Percentiles rank a stretch among this genome's conserved stretches.
These are phyloP conservation scores for Aureobasidium sp. DNA, from an alignment of 2,329 filamentous ascomycete genomes.

Conservation along the genomic window DNA sequence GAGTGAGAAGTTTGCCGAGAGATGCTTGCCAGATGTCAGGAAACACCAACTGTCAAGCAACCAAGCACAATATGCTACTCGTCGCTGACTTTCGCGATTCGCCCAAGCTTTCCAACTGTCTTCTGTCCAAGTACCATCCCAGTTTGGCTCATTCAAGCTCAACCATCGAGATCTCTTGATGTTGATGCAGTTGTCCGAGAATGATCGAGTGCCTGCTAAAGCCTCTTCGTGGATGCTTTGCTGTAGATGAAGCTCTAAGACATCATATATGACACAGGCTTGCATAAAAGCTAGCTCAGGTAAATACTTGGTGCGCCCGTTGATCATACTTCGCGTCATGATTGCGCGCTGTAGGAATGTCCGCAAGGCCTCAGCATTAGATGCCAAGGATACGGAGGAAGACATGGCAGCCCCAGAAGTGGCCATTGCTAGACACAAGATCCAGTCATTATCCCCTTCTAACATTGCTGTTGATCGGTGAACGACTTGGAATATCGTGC, in stretches of 20 bases:
- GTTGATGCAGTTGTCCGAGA: slow-evolving; percentile 2
- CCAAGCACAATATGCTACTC: slow-evolving; percentile 18
- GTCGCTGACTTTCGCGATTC: slow-evolving; percentile 10
- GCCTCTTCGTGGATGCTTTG: not conserved
- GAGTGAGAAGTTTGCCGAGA: slow-evolving; percentile 13
- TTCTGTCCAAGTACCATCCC: slow-evolving; percentile 13
- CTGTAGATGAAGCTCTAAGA: slow-evolving; percentile 13
- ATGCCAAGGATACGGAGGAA: not conserved
- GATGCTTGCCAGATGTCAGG: not conserved
- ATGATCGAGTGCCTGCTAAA: slow-evolving; percentile 4
- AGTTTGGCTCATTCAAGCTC: not conserved
- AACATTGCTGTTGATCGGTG: not conserved
- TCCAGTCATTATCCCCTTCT: slow-evolving; percentile 4
- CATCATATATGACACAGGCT: slow-evolving; percentile 3
- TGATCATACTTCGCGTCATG: not conserved
- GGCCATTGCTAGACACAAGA: slow-evolving; percentile 10
- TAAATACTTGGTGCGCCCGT: not conserved
- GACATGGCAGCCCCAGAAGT: not conserved
- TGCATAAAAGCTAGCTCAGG: slow-evolving; percentile 11
- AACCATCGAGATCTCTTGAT: slow-evolving; percentile 14
- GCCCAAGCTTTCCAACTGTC: slow-evolving; percentile 5
- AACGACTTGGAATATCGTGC: not conserved
- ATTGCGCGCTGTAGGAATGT: slow-evolving; percentile 12
- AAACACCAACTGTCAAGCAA: slow-evolving; percentile 9
- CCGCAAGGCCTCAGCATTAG: slow-evolving; percentile 4